These are phyloP conservation scores for Debaryomyces subglobosus DNA, from an alignment of 1,139 yeast species.

Conservation along the genomic window DNA sequence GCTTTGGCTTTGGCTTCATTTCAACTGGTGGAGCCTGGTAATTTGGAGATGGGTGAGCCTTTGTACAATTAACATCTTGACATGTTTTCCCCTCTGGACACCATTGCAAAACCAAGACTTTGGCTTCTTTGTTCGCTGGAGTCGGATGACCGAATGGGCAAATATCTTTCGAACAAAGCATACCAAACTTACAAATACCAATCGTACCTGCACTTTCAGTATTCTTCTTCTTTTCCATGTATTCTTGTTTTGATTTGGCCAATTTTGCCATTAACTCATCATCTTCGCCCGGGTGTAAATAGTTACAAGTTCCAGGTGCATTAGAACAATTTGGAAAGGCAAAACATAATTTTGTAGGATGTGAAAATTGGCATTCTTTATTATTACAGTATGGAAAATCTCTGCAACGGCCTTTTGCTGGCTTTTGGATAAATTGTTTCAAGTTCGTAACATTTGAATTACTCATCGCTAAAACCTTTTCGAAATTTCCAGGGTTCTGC, in stretches of 20 bases:
- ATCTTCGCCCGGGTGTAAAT: conserved; percentile 83
- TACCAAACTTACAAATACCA: conserved; percentile 74
- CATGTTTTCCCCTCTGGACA: conserved; percentile 74
- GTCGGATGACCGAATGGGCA: conserved; percentile 94
- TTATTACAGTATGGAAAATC: conserved; percentile 78
- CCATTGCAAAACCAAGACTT: conserved; percentile 72
- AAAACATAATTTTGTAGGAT: conserved; percentile 77
- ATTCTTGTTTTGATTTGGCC: conserved; percentile 59
- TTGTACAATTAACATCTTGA: conserved; percentile 59
- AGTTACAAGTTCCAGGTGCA: conserved; percentile 81
- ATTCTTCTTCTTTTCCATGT: conserved; percentile 42
- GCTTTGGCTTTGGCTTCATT: conserved; percentile 17
- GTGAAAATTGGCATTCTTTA: conserved; percentile 71
- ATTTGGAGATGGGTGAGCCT: conserved; percentile 80
- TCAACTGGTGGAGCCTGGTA: conserved; percentile 37
- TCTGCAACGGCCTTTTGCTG: conserved; percentile 68
- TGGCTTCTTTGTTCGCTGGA: conserved; percentile 75
- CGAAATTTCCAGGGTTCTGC: conserved; percentile 43
- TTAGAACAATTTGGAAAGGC: conserved; percentile 81
- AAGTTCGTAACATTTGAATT: conserved; percentile 25
- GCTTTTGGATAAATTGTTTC: conserved; percentile 34
- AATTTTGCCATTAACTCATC: conserved; percentile 67
- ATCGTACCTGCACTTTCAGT: conserved; percentile 42
- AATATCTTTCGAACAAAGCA: conserved; percentile 69
- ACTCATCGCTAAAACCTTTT: conserved; percentile 42